A percentile compares a stretch with the other conserved stretches of the same genome.
Conservation (phyloP, 2,329 filamentous ascomycete genomes). For the Seiridium unicorne region DNA sequence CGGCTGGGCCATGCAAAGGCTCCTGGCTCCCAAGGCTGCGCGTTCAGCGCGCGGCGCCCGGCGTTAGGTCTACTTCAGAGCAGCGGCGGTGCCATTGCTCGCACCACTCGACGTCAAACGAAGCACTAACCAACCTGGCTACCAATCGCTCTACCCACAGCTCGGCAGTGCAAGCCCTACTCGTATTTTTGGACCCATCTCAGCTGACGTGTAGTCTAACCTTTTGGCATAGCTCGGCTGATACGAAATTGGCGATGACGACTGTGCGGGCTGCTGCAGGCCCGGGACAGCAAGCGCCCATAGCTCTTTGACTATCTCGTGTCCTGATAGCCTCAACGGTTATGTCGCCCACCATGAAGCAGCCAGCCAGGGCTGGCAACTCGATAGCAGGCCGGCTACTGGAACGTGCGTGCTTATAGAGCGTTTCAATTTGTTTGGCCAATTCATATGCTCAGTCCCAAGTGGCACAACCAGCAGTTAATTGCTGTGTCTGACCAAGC, state of each 20-base stretch:
- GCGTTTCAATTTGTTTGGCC: no score
- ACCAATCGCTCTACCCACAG: neutral
- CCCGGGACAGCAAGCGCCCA: neutral
- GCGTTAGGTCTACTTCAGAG: neutral
- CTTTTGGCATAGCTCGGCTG: conserved; percentile 4
- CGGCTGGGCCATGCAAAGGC: no score
- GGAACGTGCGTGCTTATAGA: no score
- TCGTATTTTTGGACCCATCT: neutral
- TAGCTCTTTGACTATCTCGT: neutral
- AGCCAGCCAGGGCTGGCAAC: no score
- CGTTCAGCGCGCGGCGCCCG: no score
- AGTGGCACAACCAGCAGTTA: no score
- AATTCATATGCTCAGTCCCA: no score
- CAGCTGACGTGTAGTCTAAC: conserved; percentile 6
- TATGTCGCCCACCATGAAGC: no score
- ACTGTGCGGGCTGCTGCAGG: conserved; percentile 1
- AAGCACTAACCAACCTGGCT: neutral
- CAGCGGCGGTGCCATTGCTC: neutral
- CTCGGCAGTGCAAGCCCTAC: neutral
- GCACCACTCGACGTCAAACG: neutral
- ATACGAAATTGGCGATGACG: conserved; percentile 7
- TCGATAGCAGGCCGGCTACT: no score
- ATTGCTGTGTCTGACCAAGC: no score
- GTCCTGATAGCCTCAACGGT: no score
- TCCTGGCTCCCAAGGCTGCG: no score